Percentiles rank a stretch among this genome's conserved stretches.
Evolutionary conservation across 805 yeast genomes (phyloP).

Genomic region (Saturnispora saitoi): DNA sequence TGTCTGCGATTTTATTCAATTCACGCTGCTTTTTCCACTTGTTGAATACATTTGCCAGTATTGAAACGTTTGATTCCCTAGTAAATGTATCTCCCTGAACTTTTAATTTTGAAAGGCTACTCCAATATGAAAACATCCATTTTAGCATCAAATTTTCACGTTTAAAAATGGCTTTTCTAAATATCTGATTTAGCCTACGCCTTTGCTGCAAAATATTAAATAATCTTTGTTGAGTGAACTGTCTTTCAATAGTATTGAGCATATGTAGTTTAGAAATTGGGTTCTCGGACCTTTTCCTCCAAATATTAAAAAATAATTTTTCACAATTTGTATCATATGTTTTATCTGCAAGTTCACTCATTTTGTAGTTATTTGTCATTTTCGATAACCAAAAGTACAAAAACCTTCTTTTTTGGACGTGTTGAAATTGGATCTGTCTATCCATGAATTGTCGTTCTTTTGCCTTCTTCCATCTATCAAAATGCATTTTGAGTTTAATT

Average conservation of each 20-base stretch:
- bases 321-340: not conserved
- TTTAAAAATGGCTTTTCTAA: not conserved
- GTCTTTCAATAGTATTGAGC: not conserved
- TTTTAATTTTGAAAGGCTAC: not conserved
- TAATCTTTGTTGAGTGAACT: not conserved
- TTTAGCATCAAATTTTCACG: not conserved
- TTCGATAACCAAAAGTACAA: slow-evolving; percentile 4
- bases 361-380: not conserved
- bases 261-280: not conserved
- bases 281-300: not conserved
- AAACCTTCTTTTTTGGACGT: not conserved
- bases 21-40: slow-evolving; percentile 4
- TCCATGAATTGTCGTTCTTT: slow-evolving; percentile 2
- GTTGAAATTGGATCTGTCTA: not conserved
- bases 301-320: not conserved
- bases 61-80: not conserved
- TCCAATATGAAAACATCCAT: slow-evolving; percentile 2
- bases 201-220: not conserved
- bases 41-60: not conserved
- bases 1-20: not conserved
- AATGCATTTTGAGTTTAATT: not conserved
- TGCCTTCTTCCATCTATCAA: slow-evolving; percentile 1
- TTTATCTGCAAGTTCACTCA: not conserved
- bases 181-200: not conserved
- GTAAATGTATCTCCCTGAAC: not conserved